Conservation (phyloP, 1,284 basidiomycete species). For the Sphagnurus paluster region DNA sequence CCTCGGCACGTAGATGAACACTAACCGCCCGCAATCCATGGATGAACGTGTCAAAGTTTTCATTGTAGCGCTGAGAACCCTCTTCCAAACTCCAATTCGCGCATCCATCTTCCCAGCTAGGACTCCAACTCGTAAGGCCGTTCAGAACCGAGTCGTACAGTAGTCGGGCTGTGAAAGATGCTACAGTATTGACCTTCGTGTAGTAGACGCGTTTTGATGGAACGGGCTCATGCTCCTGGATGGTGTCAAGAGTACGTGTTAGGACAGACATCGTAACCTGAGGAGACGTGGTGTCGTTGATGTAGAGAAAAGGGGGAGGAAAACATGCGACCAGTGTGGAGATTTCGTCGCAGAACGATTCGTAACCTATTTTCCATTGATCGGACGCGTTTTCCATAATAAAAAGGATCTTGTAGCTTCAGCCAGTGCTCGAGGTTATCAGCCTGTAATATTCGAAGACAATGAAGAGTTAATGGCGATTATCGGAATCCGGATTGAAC, state of each 20-base stretch:
- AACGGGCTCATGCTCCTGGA: constrained; percentile 14
- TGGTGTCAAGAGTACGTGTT: constrained; percentile 33
- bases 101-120: constrained; percentile 61
- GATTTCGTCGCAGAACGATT: constrained; percentile 37
- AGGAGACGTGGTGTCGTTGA: constrained; percentile 62
- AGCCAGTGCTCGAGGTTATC: not conserved
- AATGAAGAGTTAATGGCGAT: too few species aligned
- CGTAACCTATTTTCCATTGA: constrained; percentile 22
- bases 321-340: constrained; percentile 47
- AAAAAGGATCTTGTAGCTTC: not conserved
- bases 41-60: constrained; percentile 68
- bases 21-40: constrained; percentile 50
- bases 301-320: constrained; percentile 69
- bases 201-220: constrained; percentile 30
- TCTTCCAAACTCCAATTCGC: constrained; percentile 48
- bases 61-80: constrained; percentile 37
- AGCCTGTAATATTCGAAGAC: too few species aligned
- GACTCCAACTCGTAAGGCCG: constrained; percentile 52
- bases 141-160: constrained; percentile 72
- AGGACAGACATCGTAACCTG: constrained; percentile 46
- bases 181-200: constrained; percentile 59
- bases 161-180: constrained; percentile 64
- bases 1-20: constrained; percentile 18
- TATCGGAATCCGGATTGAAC: constrained; percentile 9
- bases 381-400: not conserved